Percentiles rank a stretch among this genome's conserved stretches.
phyloP scores from a whole-genome alignment of 2,329 filamentous ascomycete genomes.

The Gliomastix tumulicola region DNA sequence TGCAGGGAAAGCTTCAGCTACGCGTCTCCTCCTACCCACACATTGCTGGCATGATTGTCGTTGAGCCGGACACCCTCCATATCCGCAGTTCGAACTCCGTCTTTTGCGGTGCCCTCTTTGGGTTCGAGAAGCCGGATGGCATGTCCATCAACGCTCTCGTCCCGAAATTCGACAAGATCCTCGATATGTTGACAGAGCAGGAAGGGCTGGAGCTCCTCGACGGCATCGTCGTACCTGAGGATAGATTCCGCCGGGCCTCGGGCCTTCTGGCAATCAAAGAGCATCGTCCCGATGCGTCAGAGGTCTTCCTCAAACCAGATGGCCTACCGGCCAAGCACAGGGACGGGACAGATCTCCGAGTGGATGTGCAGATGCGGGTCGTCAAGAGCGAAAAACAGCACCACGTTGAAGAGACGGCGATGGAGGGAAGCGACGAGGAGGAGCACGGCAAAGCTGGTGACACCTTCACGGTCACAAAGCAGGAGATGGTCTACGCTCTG shows the following conservation, averaged over 20 bases:
- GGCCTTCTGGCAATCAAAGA: conserved; percentile 79
- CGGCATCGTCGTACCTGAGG: conserved; percentile 94
- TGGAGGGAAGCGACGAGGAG: conserved; percentile 52
- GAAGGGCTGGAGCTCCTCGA: conserved; percentile 79
- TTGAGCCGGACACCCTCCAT: conserved; percentile 69
- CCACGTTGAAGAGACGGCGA: conserved; percentile 55
- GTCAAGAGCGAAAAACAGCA: conserved; percentile 77
- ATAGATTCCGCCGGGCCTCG: conserved; percentile 85
- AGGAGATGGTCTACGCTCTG: conserved; percentile 85
- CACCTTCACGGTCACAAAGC: conserved; percentile 41
- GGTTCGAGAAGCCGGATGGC: conserved; percentile 77
- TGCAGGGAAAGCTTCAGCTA: conserved; percentile 63
- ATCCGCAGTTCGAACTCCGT: conserved; percentile 93
- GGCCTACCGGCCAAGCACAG: conserved; percentile 81
- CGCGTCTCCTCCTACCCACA: conserved; percentile 92
- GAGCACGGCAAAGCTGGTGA: conserved; percentile 29
- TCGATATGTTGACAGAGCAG: conserved; percentile 77
- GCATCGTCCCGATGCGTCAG: conserved; percentile 69
- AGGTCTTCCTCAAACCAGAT: conserved; percentile 75
- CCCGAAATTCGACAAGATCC: conserved; percentile 77
- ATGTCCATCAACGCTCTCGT: conserved; percentile 73
- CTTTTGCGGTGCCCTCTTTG: conserved; percentile 88
- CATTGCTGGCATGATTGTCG: conserved; percentile 92
- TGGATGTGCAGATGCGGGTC: conserved; percentile 94
- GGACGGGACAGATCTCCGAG: conserved; percentile 85